These are phyloP conservation scores for Salvia sclarea DNA, from an alignment of 305 asterid species.

Conservation along the genomic window DNA sequence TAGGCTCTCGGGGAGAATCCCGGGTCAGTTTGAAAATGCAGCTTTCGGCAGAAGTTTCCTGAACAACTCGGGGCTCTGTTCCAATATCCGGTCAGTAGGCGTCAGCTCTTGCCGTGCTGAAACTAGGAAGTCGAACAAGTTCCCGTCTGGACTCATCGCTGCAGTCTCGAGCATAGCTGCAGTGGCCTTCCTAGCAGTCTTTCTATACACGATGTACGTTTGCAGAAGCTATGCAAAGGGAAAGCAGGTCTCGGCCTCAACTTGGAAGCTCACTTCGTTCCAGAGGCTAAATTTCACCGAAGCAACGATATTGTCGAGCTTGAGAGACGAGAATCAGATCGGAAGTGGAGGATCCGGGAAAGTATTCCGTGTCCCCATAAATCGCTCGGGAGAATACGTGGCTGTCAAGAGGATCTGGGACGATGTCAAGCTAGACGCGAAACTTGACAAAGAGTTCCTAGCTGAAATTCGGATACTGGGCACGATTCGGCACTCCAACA, in stretches of 20 bases:
- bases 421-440: constrained; percentile 47
- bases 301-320: constrained; percentile 52
- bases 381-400: constrained; percentile 45
- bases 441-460: constrained; percentile 62
- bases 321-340: constrained; percentile 55
- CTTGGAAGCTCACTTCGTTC: constrained; percentile 84
- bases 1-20: constrained; percentile 65
- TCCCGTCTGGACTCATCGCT: constrained; percentile 53
- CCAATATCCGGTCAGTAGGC: constrained; percentile 49
- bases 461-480: constrained; percentile 83
- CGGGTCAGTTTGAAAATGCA: constrained; percentile 52
- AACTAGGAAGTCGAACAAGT: constrained; percentile 34
- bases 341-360: constrained; percentile 91
- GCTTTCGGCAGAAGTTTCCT: constrained; percentile 62
- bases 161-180: constrained; percentile 61
- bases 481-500: constrained; percentile 67
- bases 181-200: constrained; percentile 41
- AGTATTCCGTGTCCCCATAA: constrained; percentile 67
- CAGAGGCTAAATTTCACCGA: constrained; percentile 74
- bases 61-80: constrained; percentile 66
- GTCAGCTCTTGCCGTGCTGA: constrained; percentile 40
- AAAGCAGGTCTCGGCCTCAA: constrained; percentile 39
- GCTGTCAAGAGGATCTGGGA: constrained; percentile 85
- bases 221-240: constrained; percentile 47
- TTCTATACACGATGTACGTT: constrained; percentile 46